A percentile compares a stretch with the other conserved stretches of the same genome.
Conservation (phyloP, 2,329 filamentous ascomycete genomes). For the Hymenoscyphus albidus region DNA sequence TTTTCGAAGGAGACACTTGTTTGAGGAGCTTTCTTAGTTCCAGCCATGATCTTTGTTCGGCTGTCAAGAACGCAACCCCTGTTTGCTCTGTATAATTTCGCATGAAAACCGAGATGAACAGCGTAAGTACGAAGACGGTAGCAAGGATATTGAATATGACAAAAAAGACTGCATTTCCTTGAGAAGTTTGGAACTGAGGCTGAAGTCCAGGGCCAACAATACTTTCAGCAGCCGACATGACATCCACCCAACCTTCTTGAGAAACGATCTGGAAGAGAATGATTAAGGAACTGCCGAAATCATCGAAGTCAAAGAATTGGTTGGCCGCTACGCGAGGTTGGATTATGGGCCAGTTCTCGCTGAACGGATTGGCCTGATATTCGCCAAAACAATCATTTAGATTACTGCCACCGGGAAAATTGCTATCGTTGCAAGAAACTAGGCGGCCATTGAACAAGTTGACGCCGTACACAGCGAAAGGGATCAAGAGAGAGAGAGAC, state of each 20-base stretch:
- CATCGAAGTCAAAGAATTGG: slow-evolving; percentile 86
- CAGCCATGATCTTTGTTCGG: slow-evolving; percentile 94
- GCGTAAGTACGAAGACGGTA: slow-evolving; percentile 90
- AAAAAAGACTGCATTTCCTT: slow-evolving; percentile 91
- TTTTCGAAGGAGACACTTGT: slow-evolving; percentile 92
- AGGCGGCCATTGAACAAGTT: slow-evolving; percentile 88
- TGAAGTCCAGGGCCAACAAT: slow-evolving; percentile 76
- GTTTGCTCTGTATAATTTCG: slow-evolving; percentile 99
- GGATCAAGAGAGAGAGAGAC: slow-evolving; percentile 87
- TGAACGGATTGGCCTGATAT: slow-evolving; percentile 70
- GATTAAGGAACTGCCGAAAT: slow-evolving; percentile 89
- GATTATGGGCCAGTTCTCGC: slow-evolving; percentile 70
- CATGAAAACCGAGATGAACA: slow-evolving; percentile 99
- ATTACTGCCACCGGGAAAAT: slow-evolving; percentile 41
- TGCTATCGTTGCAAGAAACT: slow-evolving; percentile 72
- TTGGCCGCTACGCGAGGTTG: slow-evolving; percentile 79
- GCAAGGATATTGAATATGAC: slow-evolving; percentile 94
- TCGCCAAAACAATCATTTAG: slow-evolving; percentile 80
- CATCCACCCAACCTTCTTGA: slow-evolving; percentile 95
- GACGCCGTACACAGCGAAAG: slow-evolving; percentile 92
- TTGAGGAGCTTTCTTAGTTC: slow-evolving; percentile 87
- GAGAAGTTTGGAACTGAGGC: slow-evolving; percentile 62
- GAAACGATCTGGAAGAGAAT: slow-evolving; percentile 98
- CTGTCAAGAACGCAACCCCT: slow-evolving; percentile 90
- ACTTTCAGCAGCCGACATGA: slow-evolving; percentile 78